These are phyloP conservation scores for Pseudocercospora cruenta DNA, from an alignment of 2,329 filamentous ascomycete genomes.

Conservation along the genomic window DNA sequence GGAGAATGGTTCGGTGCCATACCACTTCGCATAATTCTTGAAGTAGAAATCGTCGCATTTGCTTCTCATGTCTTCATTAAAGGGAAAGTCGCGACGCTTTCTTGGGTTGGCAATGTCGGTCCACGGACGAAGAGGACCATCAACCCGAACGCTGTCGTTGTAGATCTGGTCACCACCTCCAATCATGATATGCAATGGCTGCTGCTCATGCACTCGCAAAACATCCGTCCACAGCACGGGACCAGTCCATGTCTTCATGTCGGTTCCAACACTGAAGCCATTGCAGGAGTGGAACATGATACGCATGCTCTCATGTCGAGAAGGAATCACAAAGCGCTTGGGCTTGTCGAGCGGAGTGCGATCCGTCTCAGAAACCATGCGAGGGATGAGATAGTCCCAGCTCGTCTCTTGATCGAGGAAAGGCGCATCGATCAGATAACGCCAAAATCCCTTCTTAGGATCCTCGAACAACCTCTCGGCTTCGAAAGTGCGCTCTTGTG, in stretches of 20 bases:
- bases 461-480: constrained; percentile 65
- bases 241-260: constrained; percentile 65
- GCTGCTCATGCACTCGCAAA: constrained; percentile 60
- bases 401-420: constrained; percentile 72
- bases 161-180: constrained; percentile 89
- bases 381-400: constrained; percentile 77
- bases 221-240: constrained; percentile 67
- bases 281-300: constrained; percentile 73
- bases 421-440: constrained; percentile 63
- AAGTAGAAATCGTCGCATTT: constrained; percentile 66
- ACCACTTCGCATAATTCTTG: constrained; percentile 67
- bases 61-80: constrained; percentile 64
- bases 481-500: constrained; percentile 41
- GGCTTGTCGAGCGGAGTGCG: constrained; percentile 30
- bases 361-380: constrained; percentile 52
- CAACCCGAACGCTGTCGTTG: constrained; percentile 78
- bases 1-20: constrained; percentile 67
- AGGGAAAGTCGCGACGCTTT: constrained; percentile 64
- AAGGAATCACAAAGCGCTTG: constrained; percentile 62
- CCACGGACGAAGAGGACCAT: constrained; percentile 74
- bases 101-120: constrained; percentile 63
- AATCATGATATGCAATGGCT: constrained; percentile 71
- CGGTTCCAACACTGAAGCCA: constrained; percentile 68
- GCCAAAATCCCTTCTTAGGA: constrained; percentile 61
- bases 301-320: constrained; percentile 66